These are phyloP conservation scores for Colletotrichum agaves DNA, from an alignment of 2,329 filamentous ascomycete species.

Conservation along the genomic window DNA sequence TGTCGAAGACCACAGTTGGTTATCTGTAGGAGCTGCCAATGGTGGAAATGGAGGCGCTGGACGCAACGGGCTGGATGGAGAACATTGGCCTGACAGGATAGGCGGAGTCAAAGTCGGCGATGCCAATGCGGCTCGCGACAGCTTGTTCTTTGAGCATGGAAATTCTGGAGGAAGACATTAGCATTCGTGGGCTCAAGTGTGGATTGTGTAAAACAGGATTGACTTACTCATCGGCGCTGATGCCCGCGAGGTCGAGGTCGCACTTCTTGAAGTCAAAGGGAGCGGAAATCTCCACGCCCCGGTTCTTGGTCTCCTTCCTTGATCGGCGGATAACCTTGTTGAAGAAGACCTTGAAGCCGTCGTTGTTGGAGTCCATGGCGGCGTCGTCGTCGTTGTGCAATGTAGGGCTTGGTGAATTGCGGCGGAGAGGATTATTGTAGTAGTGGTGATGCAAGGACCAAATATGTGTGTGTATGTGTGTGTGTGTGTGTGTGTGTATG, in stretches of 20 bases:
- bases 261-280: slow-evolving; percentile 70
- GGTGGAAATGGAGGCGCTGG: slow-evolving; percentile 33
- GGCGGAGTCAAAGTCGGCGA: slow-evolving; percentile 48
- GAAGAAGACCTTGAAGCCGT: slow-evolving; percentile 56
- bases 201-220: neutral
- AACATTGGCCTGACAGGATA: slow-evolving; percentile 27
- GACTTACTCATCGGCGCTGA: slow-evolving; percentile 69
- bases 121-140: slow-evolving; percentile 59
- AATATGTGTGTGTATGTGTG: neutral
- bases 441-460: neutral
- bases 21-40: slow-evolving; percentile 28
- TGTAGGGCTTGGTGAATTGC: neutral
- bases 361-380: slow-evolving; percentile 48
- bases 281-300: slow-evolving; percentile 61
- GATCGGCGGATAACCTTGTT: slow-evolving; percentile 55
- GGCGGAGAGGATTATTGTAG: neutral
- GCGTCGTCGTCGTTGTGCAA: slow-evolving; percentile 32
- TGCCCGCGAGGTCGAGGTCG: slow-evolving; percentile 62
- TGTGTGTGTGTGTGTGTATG: neutral
- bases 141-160: slow-evolving; percentile 63
- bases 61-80: slow-evolving; percentile 27
- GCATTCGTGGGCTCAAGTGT: neutral
- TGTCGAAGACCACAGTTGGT: no score
- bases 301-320: slow-evolving; percentile 54
- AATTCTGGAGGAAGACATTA: slow-evolving; percentile 50